Percentiles rank a stretch among this genome's conserved stretches.
These are phyloP conservation scores for Candida maesae DNA, from an alignment of 805 yeast genomes.

Conservation along the genomic window DNA sequence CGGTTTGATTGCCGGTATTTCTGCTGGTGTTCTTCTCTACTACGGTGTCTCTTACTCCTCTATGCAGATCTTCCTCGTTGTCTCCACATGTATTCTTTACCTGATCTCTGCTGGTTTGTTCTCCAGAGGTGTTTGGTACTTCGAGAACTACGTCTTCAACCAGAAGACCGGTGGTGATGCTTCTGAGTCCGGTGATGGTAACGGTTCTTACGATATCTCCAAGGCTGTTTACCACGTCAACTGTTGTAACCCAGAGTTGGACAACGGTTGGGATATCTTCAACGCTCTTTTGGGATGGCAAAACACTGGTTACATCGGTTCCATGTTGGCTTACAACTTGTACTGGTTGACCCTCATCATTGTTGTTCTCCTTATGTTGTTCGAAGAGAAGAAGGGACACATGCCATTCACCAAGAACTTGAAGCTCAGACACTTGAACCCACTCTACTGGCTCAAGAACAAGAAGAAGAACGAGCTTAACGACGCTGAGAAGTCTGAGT, in stretches of 20 bases:
- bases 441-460: conserved; percentile 67
- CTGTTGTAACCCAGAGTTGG: conserved; percentile 92
- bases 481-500: conserved; percentile 46
- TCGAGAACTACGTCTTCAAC: conserved; percentile 66
- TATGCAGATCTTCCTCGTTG: conserved; percentile 81
- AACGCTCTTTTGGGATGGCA: conserved; percentile 96
- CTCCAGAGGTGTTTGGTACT: conserved; percentile 90
- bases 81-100: conserved; percentile 85
- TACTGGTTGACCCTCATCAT: conserved; percentile 77
- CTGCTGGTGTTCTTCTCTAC: conserved; percentile 69
- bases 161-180: conserved; percentile 88
- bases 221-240: conserved; percentile 92
- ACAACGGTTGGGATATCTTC: conserved; percentile 96
- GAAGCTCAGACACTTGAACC: conserved; percentile 54
- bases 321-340: conserved; percentile 80
- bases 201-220: conserved; percentile 85
- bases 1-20: conserved; percentile 77
- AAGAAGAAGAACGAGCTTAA: conserved; percentile 59
- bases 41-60: conserved; percentile 79
- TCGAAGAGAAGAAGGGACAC: conserved; percentile 81
- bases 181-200: conserved; percentile 87
- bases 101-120: conserved; percentile 89
- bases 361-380: conserved; percentile 59
- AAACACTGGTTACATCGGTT: conserved; percentile 91
- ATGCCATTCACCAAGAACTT: conserved; percentile 60